Evolutionary conservation across 768 basidiomycete genomes (phyloP), one percentile per base, ranked within the genome.

Genomic region (Xerocomus potaroensis): DNA sequence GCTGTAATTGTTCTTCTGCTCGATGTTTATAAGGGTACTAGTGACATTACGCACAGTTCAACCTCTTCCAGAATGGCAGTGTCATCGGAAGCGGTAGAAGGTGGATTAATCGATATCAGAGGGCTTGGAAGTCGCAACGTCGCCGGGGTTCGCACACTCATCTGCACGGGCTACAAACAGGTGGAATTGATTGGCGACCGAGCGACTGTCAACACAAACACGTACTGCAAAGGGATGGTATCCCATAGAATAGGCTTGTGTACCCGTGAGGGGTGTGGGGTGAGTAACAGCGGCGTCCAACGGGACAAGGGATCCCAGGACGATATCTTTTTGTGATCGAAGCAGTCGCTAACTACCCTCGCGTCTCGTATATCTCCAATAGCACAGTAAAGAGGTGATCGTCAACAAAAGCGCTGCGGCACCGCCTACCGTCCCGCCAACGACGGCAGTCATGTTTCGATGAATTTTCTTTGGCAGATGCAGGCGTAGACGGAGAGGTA

Each of bases 381-480:
- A 47, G 19, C 32, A 57, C 0, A 57, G 10, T 4, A 57, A 5
- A n/a, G 15, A 37, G 3, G 11, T 34, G 15, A 12, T 4, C 22
- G 33, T 27, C 14, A 56, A 15, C 8, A n/a, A n/a, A n/a, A 8
- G 7, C 1, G 42, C 38, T 11, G 27, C 22, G 18, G 43, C 11
- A 0, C 36, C 53, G 1, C 53, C 53, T 1, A 51, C 23, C 6
- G 30, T 22, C 10, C 47, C 51, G n/a, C 56, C 51, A 11, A 45
- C 27, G 10, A 54, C 49, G 14, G 32, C 43, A 27, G 26, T 10
- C 0, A 47, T 27, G 27, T 37, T 36, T n/a, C n/a, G n/a, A n/a
- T 38, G 30, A 40, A 19, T 41, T 6, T 11, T 10, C 6, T 27
- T 37, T 10, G 12, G 26, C 7, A 18, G 40, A 34, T 15, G 33